Base-by-base conservation (phyloP, 2,329 filamentous ascomycete genomes). In the Pseudohalonectria lignicola region DNA sequence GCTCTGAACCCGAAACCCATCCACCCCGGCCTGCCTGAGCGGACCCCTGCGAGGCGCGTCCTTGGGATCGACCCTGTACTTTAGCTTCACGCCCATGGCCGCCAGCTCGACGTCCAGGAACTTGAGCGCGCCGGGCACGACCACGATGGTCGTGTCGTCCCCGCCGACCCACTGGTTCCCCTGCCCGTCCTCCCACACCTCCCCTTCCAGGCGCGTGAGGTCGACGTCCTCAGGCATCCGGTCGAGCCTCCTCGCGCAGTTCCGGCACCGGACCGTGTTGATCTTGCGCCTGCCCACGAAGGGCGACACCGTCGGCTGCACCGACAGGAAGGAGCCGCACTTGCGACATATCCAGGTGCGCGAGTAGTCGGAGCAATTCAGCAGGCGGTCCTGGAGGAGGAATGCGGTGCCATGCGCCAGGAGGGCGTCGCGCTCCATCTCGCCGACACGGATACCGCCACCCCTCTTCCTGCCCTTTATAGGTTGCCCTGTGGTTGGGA, bases 351-450 rank as follows among this genome's bases (percentile, higher is more conserved):
- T 79, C 79, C 88, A 94, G 1, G 87, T 81, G 45, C 82, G 80
- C 20, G 82, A 79, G 58, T 94, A 93, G 60, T 98, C 92, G 37
- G 86, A 94, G 64, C 92, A 98, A 67, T 98, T 96, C 68, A 98
- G 80, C 43, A 98, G 69, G 41, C 92, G 82, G 59, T 98, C 92
- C 57, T 98, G 92, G 5, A 98, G 74, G 43, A 98, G 63, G 67
- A 94, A 96, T 4, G 90, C 88, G 2, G 88, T 92, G 18, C 92
- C 92, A 68, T 98, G 92, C 4, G 92, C 92, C 41, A 98, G 75
- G 17, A 98, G 70, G 4, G 90, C 86, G 60, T 98, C 92, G 48
- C 92, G 83, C 66, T 98, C 92, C 92, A 98, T 98, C 63, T 98
- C 92, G 62, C 92, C 92, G 21, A 98, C 90, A 70, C 92, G 87